Conservation (phyloP, 768 basidiomycete species). For the Rhizopogon sp. region DNA sequence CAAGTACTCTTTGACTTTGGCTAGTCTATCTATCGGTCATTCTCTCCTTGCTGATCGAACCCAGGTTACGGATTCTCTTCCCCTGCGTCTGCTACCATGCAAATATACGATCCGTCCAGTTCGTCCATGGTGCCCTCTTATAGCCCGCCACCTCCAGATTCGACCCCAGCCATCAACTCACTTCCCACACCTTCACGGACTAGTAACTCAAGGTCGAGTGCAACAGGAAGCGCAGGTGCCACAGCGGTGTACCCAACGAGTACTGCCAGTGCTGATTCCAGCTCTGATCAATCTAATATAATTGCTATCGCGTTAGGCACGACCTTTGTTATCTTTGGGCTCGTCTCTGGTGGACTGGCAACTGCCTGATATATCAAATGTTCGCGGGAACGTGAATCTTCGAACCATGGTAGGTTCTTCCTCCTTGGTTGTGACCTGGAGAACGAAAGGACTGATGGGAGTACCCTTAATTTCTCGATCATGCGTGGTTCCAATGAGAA, state of each 20-base stretch:
- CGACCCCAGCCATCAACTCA: slow-evolving; percentile 26
- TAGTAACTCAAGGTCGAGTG: slow-evolving; percentile 7
- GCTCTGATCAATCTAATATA: slow-evolving; percentile 19
- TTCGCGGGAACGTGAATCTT: slow-evolving; percentile 8
- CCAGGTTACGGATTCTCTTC: slow-evolving; percentile 28
- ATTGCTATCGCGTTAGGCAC: slow-evolving; percentile 59
- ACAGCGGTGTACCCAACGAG: slow-evolving; percentile 8
- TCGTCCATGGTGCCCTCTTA: slow-evolving; percentile 37
- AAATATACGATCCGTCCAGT: slow-evolving; percentile 42
- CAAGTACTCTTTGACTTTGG: slow-evolving; percentile 77
- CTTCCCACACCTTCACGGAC: slow-evolving; percentile 31
- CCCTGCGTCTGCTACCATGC: slow-evolving; percentile 45
- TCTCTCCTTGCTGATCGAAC: slow-evolving; percentile 2
- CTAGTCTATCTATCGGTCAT: slow-evolving; percentile 29
- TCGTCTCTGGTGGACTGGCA: slow-evolving; percentile 38
- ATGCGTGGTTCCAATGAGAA: background rate
- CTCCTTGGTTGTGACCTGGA: slow-evolving; percentile 18
- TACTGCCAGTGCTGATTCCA: slow-evolving; percentile 6
- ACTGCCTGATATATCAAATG: slow-evolving; percentile 43
- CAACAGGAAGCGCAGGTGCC: slow-evolving; percentile 2
- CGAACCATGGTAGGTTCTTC: slow-evolving; percentile 9
- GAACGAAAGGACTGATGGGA: slow-evolving; percentile 3
- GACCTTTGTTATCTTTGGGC: slow-evolving; percentile 53
- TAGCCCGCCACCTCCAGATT: slow-evolving; percentile 30
- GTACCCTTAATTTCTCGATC: slow-evolving; percentile 1